A percentile compares a stretch with the other conserved stretches of the same genome.
Conservation (phyloP, 805 yeast genomes). For the Cyberlindnera nakhonratchasimensis region DNA sequence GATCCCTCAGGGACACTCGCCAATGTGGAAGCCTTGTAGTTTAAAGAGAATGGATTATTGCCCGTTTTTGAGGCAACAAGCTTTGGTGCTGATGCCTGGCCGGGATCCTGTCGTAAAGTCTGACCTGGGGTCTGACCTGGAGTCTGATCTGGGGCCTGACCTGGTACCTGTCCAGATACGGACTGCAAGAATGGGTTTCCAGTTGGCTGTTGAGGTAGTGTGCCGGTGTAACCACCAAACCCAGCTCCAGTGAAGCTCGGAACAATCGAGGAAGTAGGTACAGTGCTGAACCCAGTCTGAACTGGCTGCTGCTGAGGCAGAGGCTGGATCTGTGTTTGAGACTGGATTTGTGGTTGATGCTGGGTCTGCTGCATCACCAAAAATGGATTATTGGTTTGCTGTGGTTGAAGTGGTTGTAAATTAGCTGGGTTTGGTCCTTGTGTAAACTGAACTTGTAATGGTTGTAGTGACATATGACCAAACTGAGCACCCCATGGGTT, state of each 20-base stretch:
- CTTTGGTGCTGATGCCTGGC: conserved; percentile 6
- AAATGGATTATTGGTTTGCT: conserved; percentile 24
- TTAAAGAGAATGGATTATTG: conserved; percentile 30
- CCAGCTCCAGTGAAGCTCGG: conserved; percentile 53
- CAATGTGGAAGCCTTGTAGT: conserved; percentile 15
- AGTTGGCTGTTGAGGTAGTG: conserved; percentile 21
- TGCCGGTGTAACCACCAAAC: conserved; percentile 46
- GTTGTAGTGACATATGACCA: conserved; percentile 14
- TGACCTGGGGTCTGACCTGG: conserved; percentile 15
- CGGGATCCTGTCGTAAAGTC: conserved; percentile 6
- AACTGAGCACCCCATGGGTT: conserved; percentile 22
- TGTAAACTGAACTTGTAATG: conserved; percentile 17
- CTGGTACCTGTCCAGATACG: conserved; percentile 8
- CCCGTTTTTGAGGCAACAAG: conserved; percentile 24
- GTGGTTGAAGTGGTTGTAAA: conserved; percentile 15
- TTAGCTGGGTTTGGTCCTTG: conserved; percentile 7
- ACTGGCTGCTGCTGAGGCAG: conserved; percentile 24
- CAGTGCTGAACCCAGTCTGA: conserved; percentile 22
- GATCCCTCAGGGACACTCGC: conserved; percentile 15
- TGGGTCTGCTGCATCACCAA: conserved; percentile 18
- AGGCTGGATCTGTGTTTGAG: conserved; percentile 7
- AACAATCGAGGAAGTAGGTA: conserved; percentile 20
- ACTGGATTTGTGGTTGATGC: conserved; percentile 15
- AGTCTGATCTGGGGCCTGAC: conserved; percentile 13
- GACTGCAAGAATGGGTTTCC: conserved; percentile 38